Evolutionary conservation across 495 filamentous ascomycete genomes (phyloP), one percentile per base, ranked within the genome.

Genomic region (Penicillium alfredii): DNA sequence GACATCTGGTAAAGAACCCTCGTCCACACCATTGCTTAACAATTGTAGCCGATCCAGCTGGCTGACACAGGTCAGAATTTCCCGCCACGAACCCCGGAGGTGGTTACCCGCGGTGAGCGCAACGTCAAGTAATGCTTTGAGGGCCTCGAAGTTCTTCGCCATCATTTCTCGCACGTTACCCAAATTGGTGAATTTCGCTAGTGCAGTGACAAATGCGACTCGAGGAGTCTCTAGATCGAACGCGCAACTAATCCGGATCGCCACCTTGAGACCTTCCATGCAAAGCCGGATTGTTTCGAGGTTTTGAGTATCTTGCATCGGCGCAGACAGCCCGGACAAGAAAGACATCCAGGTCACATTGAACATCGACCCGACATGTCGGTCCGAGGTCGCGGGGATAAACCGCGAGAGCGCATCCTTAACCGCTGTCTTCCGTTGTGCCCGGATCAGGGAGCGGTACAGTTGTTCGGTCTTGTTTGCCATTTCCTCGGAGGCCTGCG

Each of bases 311-410:
- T 90, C 86, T 49, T 95, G 90, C 61, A 88, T 88, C 40, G 88
- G 80, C 17, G 85, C 88, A 3, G 92, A 94, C 16, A 97, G 72
- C 0, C 87, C 87, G 7, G 88, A 95, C 53, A 97, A 81, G 63
- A 95, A 94, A 12, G 90, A 92, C 90, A 96, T 99, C 92, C 92
- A 99, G 0, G 86, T 93, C 10, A 94, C 89, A 46, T 97, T 89
- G 47, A 99, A 99, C 90, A 99, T 99, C 3, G 92, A 88, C 0
- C 92, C 92, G 33, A 94, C 83, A 61, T 99, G 92, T 44, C 84
- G 89, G 56, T 85, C 89, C 0, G 88, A 95, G 1, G 86, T 86
- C 1, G 93, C 92, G 8, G 86, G 81, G 42, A 97, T 92, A 58
- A 88, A 99, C 46, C 77, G 87, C 2, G 76, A 74, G 17, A 79